Conservation (phyloP, 441 rosid species). For the Pelargonium hybrid region DNA sequence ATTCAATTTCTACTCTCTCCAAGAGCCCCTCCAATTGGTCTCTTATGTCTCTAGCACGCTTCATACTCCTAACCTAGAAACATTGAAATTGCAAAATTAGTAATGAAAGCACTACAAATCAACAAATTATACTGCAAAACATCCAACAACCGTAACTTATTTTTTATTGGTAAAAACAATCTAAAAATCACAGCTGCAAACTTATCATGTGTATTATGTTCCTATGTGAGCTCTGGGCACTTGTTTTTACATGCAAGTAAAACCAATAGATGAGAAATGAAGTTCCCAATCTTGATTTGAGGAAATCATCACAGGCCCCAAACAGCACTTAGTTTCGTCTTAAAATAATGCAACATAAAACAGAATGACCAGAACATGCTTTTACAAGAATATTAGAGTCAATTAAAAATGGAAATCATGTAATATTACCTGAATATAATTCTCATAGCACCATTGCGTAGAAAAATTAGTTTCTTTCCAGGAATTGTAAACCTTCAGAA, state of each 20-base stretch:
- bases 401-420: not conserved
- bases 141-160: not conserved
- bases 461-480: conserved; percentile 97
- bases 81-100: conserved; percentile 10
- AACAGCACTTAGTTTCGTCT: not conserved
- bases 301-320: not conserved
- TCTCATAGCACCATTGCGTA: conserved; percentile 97
- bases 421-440: conserved; percentile 74
- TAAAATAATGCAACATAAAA: not conserved
- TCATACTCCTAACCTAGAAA: conserved; percentile 86
- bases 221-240: not conserved
- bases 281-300: not conserved
- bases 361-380: not conserved
- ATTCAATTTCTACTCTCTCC: conserved; percentile 93
- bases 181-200: too few species aligned
- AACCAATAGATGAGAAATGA: not conserved
- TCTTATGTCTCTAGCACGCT: conserved; percentile 87
- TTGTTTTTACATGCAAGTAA: not conserved
- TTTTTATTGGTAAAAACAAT: not conserved
- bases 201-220: too few species aligned
- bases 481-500: conserved; percentile 65
- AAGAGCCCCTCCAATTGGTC: conserved; percentile 93
- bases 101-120: conserved; percentile 10
- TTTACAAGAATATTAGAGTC: not conserved
- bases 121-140: not conserved